Conservation (phyloP, 495 filamentous ascomycete species). For the Podospora anserina region DNA sequence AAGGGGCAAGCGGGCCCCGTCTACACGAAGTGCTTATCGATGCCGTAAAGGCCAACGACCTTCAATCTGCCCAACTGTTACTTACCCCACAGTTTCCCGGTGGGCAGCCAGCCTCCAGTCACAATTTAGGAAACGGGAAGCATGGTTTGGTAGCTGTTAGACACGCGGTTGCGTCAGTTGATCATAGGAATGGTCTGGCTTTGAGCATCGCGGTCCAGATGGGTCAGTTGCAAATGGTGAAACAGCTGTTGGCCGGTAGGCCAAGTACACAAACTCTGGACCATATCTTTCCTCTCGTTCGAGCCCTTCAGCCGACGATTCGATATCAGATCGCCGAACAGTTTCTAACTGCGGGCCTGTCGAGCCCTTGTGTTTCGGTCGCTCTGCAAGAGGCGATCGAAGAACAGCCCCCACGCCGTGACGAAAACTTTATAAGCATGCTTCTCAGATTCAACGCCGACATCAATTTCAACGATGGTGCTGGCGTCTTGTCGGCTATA, state of each 20-base stretch:
- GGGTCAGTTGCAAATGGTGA: conserved; percentile 37
- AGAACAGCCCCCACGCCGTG: conserved; percentile 39
- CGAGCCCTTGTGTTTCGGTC: conserved; percentile 34
- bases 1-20: conserved; percentile 39
- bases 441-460: conserved; percentile 44
- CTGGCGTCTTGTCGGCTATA: conserved; percentile 41
- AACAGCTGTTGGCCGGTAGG: conserved; percentile 37
- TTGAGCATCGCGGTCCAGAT: conserved; percentile 40
- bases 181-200: conserved; percentile 42
- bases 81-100: conserved; percentile 41
- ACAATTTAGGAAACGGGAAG: conserved; percentile 23
- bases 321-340: conserved; percentile 41
- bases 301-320: conserved; percentile 29
- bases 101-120: conserved; percentile 22
- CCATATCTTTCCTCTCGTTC: conserved; percentile 38
- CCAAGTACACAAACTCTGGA: conserved; percentile 40
- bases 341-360: conserved; percentile 40
- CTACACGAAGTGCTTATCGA: conserved; percentile 42
- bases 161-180: conserved; percentile 45
- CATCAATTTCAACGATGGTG: conserved; percentile 45
- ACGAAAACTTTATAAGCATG: conserved; percentile 43
- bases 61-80: conserved; percentile 40
- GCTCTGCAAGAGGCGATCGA: conserved; percentile 44
- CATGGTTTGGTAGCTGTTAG: conserved; percentile 33
- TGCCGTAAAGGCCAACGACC: conserved; percentile 39